Evolutionary conservation across 192 early-diverging fungal genomes (phyloP).

Genomic region (Gaertneriomyces semiglobifer): DNA sequence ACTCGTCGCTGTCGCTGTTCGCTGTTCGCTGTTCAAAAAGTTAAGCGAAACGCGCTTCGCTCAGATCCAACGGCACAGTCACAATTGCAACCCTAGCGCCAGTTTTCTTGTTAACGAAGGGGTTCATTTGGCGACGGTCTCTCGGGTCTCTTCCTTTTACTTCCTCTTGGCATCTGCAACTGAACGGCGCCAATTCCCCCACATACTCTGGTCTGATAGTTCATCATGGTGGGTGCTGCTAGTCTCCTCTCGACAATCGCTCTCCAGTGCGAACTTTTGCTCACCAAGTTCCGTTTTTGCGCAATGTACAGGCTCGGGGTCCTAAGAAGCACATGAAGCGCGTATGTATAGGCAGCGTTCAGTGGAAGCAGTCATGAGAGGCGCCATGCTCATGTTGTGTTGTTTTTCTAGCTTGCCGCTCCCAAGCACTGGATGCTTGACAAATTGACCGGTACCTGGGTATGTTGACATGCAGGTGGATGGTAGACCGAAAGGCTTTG

Average conservation of each 20-base stretch:
- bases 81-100: no score
- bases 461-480: conserved; percentile 25
- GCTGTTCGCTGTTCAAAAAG: no score
- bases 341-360: conserved; percentile 28
- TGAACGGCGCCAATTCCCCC: not conserved
- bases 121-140: no score
- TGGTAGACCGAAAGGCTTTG: no score
- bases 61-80: no score
- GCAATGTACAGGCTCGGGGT: conserved; percentile 71
- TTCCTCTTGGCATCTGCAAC: no score
- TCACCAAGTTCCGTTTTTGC: not conserved
- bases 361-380: not conserved
- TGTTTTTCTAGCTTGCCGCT: conserved; percentile 63
- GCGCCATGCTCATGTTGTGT: not conserved
- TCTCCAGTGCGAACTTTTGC: not conserved
- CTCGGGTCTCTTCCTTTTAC: no score
- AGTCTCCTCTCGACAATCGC: not conserved
- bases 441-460: conserved; percentile 98
- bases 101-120: no score
- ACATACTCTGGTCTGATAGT: not conserved
- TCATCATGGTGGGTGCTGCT: no score
- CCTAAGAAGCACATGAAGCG: conserved; percentile 99
- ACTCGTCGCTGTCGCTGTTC: no score
- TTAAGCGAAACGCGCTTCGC: no score
- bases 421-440: conserved; percentile 99